Evolutionary conservation across 257 asterid genomes (phyloP).

Genomic region (Scutellaria galericulata): DNA sequence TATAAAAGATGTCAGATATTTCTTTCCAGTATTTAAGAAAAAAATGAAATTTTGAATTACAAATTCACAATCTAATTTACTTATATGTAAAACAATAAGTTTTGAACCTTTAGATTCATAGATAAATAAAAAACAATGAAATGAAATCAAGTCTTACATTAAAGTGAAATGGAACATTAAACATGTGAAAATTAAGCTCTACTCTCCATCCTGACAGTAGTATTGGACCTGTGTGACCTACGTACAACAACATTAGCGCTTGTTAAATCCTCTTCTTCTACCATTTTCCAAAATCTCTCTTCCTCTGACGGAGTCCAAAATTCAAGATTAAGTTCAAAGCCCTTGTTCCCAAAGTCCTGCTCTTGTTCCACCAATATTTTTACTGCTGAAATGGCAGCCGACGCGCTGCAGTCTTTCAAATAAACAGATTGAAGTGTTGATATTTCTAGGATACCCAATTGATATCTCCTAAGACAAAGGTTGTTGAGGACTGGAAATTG

Average conservation of each 20-base stretch:
- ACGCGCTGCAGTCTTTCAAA: not conserved
- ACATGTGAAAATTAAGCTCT: no score
- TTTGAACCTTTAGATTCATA: no score
- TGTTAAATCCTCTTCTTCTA: not conserved
- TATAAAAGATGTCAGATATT: no score
- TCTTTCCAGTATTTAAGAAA: no score
- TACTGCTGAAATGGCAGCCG: slow-evolving; percentile 3
- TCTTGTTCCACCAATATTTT: slow-evolving; percentile 22
- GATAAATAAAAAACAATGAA: no score
- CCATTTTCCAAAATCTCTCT: not conserved
- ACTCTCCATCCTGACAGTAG: no score
- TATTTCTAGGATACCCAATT: not conserved
- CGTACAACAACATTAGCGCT: not conserved
- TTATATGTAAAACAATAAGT: no score
- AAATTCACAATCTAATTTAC: no score
- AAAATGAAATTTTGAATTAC: no score
- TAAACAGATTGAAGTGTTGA: not conserved
- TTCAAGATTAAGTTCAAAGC: not conserved
- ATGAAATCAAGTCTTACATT: no score
- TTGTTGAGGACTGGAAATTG: slow-evolving; percentile 6
- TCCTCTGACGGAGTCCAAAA: not conserved
- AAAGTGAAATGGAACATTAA: no score
- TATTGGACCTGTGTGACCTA: not conserved
- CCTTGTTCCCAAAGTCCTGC: slow-evolving; percentile 14
- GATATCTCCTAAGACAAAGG: not conserved